Base-by-base conservation (phyloP, 495 filamentous ascomycete genomes). In the Penicilliopsis zonata region DNA sequence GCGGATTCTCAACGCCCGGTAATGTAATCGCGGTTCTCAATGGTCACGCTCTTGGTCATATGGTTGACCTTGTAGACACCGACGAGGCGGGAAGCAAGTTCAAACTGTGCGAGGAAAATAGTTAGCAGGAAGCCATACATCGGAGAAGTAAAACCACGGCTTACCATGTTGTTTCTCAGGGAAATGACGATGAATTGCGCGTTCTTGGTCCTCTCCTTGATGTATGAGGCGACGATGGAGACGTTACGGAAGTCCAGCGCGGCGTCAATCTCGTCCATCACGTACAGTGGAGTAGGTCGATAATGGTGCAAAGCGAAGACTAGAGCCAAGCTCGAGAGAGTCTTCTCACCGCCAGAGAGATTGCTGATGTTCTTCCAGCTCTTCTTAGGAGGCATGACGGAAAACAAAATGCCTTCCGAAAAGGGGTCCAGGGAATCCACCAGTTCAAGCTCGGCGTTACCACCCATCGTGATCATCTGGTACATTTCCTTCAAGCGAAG, bases 381-480 rank as follows among this genome's bases (percentile, higher is more conserved):
- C 73, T 98, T 98, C 75, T 98, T 98, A 19, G 90, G 90, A 22
- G 90, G 90, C 90, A 98, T 98, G 33, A 98, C 90, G 31, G 76
- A 83, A 57, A 98, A 98, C 21, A 95, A 55, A 35, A 98, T 96
- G 5, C 90, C 90, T 50, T 98, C 90, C 4, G 82, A 85, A 65
- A 98, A 98, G 3, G 90, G 90, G 55, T 98, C 90, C 3, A 98
- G 63, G 1, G 76, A 84, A 56, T 98, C 90, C 13, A 98, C 90
- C 17, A 98, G 75, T 52, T 98, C 90, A 9, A 98, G 67, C 64
- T 96, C 92, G 5, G 90, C 90, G 46, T 98, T 98, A 25, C 90
- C 90, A 38, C 90, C 90, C 90, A 98, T 98, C 17, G 90, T 98
- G 57, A 98, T 98, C 90, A 98, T 95, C 57, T 96, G 90, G 61